phyloP scores from a whole-genome alignment of 129 eudicot species.

The Pseudognaphalium luteoalbum region DNA sequence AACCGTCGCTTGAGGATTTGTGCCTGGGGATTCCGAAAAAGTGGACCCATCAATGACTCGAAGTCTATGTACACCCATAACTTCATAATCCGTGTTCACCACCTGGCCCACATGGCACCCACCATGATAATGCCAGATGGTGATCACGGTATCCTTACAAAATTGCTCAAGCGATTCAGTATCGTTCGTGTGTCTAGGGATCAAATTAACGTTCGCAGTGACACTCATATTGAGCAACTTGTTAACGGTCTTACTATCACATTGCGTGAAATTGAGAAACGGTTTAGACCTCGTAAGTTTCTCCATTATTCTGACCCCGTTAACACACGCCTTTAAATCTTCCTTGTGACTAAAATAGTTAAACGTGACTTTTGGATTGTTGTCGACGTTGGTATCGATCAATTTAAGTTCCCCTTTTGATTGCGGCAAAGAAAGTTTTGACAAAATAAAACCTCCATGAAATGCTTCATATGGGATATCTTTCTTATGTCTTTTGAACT shows the following conservation, averaged over 20 bases:
- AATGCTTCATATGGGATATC: conserved; percentile 73
- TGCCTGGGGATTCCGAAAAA: conserved; percentile 33
- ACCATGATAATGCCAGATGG: conserved; percentile 45
- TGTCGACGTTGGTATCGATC: conserved; percentile 58
- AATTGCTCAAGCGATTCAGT: conserved; percentile 36
- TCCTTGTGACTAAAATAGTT: conserved; percentile 75
- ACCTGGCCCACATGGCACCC: conserved; percentile 43
- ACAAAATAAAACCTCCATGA: conserved; percentile 82
- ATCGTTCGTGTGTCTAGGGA: conserved; percentile 79
- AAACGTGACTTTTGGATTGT: conserved; percentile 78
- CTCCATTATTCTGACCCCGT: conserved; percentile 63
- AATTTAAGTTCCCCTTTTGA: conserved; percentile 73
- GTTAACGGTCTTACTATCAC: conserved; percentile 35
- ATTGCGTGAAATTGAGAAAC: conserved; percentile 51
- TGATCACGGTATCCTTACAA: conserved; percentile 37
- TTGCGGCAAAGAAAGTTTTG: conserved; percentile 66
- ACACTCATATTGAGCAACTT: conserved; percentile 76
- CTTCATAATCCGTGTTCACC: conserved; percentile 29
- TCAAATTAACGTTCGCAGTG: conserved; percentile 66
- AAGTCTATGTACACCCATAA: conserved; percentile 37
- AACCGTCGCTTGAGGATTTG: conserved; percentile 45
- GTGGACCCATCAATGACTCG: conserved; percentile 43
- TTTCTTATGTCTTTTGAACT: conserved; percentile 46
- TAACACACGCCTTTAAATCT: conserved; percentile 67
- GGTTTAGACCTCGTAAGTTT: conserved; percentile 55